Evolutionary conservation across 169 alveolate species (phyloP), one percentile per base, ranked within the genome.

Genomic region (Plasmodium fragile): DNA sequence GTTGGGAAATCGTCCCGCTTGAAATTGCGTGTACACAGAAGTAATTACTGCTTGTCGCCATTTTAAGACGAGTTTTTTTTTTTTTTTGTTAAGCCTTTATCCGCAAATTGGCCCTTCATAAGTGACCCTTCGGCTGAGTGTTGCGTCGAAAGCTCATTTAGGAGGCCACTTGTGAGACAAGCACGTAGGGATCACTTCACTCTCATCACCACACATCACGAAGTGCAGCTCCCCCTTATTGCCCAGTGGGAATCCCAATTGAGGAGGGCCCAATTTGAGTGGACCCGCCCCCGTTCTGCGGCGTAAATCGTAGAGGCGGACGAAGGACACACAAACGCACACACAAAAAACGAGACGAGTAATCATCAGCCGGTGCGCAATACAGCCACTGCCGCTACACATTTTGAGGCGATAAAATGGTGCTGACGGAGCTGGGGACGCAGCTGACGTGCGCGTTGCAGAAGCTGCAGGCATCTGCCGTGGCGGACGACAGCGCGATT

Each of bases 381-480:
- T 79, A 79, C n/a, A n/a, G n/a, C 2, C 4, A 32, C 39, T 28
- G n/a, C n/a, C 59, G 34, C 4, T 18, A 4, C 10, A 13, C 7
- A 82, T 34, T 65, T 73, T 8, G 28, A 3, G 41, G 32, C 0
- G 45, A 32, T 10, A 81, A 93, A 93, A 99, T 99, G 99, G 99
- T 99, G 45, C 96, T 99, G 83, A 99, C 99, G 30, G 99, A 99
- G 96, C 95, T 99, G 30, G 99, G 99, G 52, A 95, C 96, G 69
- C 98, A 97, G 97, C 98, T 99, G 25, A 95, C 98, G 16, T 96
- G 95, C 32, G 99, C 99, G 30, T 95, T 99, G 39, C 96, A 97
- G 81, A 98, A 98, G 92, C 98, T 99, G 39, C 99, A 98, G 84
- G 92, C 98, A 10, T 97, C 99, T 34, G 95, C 99, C 2, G 97